Conservation (phyloP, 1,139 yeast genomes). For the Hemisphaericaspora xylofermentans region DNA sequence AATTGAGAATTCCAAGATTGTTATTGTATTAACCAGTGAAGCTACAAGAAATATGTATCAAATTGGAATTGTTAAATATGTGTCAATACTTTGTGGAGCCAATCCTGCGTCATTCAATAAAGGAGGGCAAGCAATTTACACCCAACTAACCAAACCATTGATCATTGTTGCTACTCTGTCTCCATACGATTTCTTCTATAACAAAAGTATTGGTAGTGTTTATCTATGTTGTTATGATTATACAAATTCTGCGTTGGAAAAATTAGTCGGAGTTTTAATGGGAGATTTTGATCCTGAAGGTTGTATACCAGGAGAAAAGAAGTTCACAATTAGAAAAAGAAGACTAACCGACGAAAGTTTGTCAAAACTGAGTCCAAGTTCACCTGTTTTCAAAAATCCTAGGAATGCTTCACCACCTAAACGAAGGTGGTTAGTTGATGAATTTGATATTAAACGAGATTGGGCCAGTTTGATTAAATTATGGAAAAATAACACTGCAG, state of each 20-base stretch:
- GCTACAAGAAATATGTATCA: conserved; percentile 66
- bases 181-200: conserved; percentile 62
- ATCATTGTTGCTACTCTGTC: conserved; percentile 63
- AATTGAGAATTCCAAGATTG: conserved; percentile 55
- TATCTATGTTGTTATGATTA: conserved; percentile 65
- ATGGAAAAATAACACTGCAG: conserved; percentile 31
- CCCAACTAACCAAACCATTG: conserved; percentile 48
- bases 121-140: conserved; percentile 16
- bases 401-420: conserved; percentile 28
- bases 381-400: conserved; percentile 7
- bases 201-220: conserved; percentile 54
- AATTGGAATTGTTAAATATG: conserved; percentile 61
- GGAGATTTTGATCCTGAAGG: conserved; percentile 56
- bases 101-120: conserved; percentile 37
- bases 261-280: conserved; percentile 53
- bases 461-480: conserved; percentile 49
- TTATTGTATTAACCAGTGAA: conserved; percentile 60
- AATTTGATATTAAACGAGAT: conserved; percentile 52
- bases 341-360: conserved; percentile 15
- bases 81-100: conserved; percentile 55
- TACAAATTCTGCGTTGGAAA: conserved; percentile 50
- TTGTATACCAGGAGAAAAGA: conserved; percentile 56
- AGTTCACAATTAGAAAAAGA: conserved; percentile 27
- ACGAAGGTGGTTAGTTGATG: conserved; percentile 63
- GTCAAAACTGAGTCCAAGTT: conserved; percentile 4